Base-by-base conservation (phyloP, 2,329 filamentous ascomycete genomes). In the Botrytis pseudocinerea region DNA sequence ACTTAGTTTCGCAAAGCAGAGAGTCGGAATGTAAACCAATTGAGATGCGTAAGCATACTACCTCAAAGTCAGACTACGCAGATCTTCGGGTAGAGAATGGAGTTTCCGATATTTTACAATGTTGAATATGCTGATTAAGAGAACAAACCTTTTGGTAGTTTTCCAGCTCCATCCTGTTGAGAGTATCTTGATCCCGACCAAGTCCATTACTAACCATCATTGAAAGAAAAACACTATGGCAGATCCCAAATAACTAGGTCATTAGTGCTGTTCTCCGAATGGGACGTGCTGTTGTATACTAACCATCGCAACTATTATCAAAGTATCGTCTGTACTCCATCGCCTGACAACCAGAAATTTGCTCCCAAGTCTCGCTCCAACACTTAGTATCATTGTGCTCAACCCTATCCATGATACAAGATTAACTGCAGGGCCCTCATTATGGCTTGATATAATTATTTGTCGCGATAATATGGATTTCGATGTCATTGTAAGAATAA, bases 351-450 rank as follows among this genome's bases (percentile, higher is more conserved):
- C 76, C 42, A 63, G 72, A 61, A 73, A 77, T 70, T 77, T 78
- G 4, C 69, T 72, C 62, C 73, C 82, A 2, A 83, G 74, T 38
- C 82, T 78, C 28, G 83, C 82, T 14, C 80, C 71, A 28, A 83
- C 79, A 66, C 80, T 80, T 16, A 82, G 78, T 35, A 83, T 73
- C 51, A 82, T 80, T 10, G 82, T 73, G 22, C 79, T 78, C 70
- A 83, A 77, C 3, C 82, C 82, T n/a, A 84, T 70, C 16, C 82
- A 82, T 9, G 79, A 79, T 14, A 80, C 79, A 51, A 84, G 82
- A 28, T 83, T 82, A 18, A 84, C 78, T 75, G 80, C 79, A 18
- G 81, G 82, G 18, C 81, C 81, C 76, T 83, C 82, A 73, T 84
- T 83, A 46, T 76, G 75, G 32, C 80, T 78, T 68, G 82, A 82